These are phyloP conservation scores for Diphasiastrum complanatum DNA, from an alignment of 83 land plant genomes.

Conservation along the genomic window DNA sequence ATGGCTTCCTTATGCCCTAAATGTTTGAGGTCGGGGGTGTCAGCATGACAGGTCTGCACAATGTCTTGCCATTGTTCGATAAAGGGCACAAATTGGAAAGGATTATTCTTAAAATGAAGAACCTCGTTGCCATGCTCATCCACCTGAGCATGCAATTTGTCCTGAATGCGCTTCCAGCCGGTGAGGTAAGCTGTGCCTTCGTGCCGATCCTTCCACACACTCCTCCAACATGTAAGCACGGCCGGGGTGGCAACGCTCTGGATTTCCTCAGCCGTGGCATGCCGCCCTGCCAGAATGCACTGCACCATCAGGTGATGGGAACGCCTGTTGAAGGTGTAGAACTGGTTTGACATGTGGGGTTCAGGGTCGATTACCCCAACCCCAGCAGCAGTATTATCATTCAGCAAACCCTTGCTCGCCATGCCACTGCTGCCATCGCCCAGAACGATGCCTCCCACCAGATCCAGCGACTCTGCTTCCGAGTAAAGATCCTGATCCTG, in stretches of 20 bases:
- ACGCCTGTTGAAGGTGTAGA: constrained; percentile 5
- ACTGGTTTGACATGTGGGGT: constrained; percentile 9
- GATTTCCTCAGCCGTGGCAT: constrained; percentile 1
- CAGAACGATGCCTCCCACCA: too few relatives aligned
- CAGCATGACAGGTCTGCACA: neutral
- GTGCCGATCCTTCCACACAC: constrained; percentile 9
- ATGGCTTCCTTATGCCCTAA: too few relatives aligned
- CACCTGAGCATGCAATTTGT: too few relatives aligned
- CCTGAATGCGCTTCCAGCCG: too few relatives aligned
- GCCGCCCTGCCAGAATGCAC: neutral
- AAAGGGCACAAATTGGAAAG: constrained; percentile 6
- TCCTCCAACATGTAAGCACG: neutral
- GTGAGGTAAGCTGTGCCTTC: constrained; percentile 9
- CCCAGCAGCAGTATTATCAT: too few relatives aligned
- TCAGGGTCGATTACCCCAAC: constrained; percentile 6
- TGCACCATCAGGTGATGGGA: constrained; percentile 1
- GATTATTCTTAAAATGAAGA: constrained; percentile 1
- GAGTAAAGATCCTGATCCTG: too few relatives aligned
- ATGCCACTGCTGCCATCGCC: too few relatives aligned
- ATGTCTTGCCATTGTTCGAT: constrained; percentile 2
- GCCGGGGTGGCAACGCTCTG: constrained; percentile 1
- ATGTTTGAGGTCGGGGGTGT: neutral
- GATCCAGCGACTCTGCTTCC: too few relatives aligned
- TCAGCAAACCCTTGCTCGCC: too few relatives aligned
- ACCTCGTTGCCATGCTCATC: too few relatives aligned